Evolutionary conservation across 139 green algal genomes (phyloP).

Genomic region (Volvox africanus): DNA sequence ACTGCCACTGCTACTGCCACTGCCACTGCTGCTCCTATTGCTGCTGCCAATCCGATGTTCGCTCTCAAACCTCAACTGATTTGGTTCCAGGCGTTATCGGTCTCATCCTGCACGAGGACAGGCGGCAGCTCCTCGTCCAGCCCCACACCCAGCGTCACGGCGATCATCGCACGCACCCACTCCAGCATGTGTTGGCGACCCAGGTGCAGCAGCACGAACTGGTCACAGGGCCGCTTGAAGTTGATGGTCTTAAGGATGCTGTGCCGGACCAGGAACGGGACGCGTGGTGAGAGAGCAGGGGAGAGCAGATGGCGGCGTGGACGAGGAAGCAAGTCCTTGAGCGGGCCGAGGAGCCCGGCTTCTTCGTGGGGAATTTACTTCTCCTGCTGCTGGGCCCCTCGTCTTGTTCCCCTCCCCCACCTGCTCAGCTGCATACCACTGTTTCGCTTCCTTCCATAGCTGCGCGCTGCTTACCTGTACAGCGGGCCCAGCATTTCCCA

Average conservation of each 20-base stretch:
- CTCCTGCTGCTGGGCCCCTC: no score
- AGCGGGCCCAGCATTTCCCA: slow-evolving; percentile 90
- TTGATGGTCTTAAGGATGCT: slow-evolving; percentile 46
- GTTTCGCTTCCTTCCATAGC: not conserved
- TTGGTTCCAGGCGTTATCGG: slow-evolving; percentile 70
- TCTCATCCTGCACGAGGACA: slow-evolving; percentile 82
- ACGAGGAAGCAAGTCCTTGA: not conserved
- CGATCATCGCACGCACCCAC: slow-evolving; percentile 79
- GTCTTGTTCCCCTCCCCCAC: not conserved
- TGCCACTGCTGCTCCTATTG: not conserved
- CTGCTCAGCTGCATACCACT: not conserved
- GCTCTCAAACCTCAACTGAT: slow-evolving; percentile 68
- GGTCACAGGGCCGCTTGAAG: slow-evolving; percentile 71
- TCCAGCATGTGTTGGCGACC: slow-evolving; percentile 83
- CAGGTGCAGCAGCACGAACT: slow-evolving; percentile 64
- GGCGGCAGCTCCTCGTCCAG: slow-evolving; percentile 74
- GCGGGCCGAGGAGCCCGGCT: no score
- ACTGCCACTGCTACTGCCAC: no score
- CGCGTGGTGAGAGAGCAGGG: not conserved
- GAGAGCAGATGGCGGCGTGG: not conserved
- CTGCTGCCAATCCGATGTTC: not conserved
- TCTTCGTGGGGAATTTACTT: no score
- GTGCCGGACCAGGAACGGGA: no score
- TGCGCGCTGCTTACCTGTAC: slow-evolving; percentile 53
- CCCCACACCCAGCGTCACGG: slow-evolving; percentile 67